A percentile compares a stretch with the other conserved stretches of the same genome.
These are phyloP conservation scores for Neurospora crassa DNA, from an alignment of 2,329 filamentous ascomycete species.

Conservation along the genomic window DNA sequence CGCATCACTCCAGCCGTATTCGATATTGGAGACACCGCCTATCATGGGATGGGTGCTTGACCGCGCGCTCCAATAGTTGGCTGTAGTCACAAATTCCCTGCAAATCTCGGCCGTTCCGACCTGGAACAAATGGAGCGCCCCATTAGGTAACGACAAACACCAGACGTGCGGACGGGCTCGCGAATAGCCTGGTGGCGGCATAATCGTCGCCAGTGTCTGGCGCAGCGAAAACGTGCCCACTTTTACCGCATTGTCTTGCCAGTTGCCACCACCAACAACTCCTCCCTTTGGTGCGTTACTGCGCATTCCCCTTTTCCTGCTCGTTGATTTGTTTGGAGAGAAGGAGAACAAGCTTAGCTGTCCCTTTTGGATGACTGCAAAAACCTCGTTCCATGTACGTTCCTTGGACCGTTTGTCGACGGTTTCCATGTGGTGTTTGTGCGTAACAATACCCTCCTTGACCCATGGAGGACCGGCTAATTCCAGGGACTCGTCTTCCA, in stretches of 20 bases:
- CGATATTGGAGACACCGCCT: constrained; percentile 90
- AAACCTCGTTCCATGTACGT: constrained; percentile 88
- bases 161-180: constrained; percentile 85
- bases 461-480: constrained; percentile 94
- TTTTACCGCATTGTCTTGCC: constrained; percentile 92
- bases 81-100: constrained; percentile 85
- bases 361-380: constrained; percentile 92
- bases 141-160: constrained; percentile 83
- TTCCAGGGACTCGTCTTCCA: constrained; percentile 89
- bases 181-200: constrained; percentile 88
- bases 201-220: constrained; percentile 81
- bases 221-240: constrained; percentile 80
- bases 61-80: constrained; percentile 95
- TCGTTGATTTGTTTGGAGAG: constrained; percentile 65
- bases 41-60: constrained; percentile 88
- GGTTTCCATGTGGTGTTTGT: constrained; percentile 91
- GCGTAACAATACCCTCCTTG: constrained; percentile 90
- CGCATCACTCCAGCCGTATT: constrained; percentile 90
- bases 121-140: constrained; percentile 96
- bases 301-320: constrained; percentile 53
- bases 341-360: constrained; percentile 94
- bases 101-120: constrained; percentile 92
- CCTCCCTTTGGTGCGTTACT: constrained; percentile 43
- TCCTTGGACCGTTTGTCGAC: constrained; percentile 89
- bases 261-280: constrained; percentile 89